Evolutionary conservation across 176 grass and related monocot genomes (phyloP), one percentile per base, ranked within the genome.

Genomic region (Oryza brachyantha): DNA sequence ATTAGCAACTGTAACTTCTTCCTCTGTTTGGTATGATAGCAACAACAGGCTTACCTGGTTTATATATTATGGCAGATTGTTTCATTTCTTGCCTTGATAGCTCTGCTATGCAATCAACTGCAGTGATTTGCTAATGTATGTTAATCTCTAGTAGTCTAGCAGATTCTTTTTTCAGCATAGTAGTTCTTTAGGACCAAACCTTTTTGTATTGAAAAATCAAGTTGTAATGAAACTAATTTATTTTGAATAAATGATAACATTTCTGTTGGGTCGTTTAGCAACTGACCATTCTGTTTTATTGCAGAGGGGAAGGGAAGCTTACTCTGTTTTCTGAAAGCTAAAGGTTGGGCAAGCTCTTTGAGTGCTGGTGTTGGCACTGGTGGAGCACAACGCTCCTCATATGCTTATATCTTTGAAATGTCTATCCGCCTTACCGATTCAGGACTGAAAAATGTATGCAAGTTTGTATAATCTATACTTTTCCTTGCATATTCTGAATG

Each of bases 301-400:
- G 80, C 89, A 98, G 92, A 98, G 92, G 92, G 90, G n/a, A 98
- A 86, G 64, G 96, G 96, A 81, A 98, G 96, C 79, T 87, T 98
- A 80, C 85, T 98, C 76, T 94, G 87, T 93, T 93, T 83, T 71
- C 77, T 98, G 42, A 98, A 98, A 82, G 80, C 85, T 86, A 94
- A 91, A 84, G 92, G 92, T 70, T 98, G 77, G 92, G 90, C 77
- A 9, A 89, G 72, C 84, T 87, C 80, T 81, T 84, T 98, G 70
- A 94, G 92, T 75, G 90, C 96, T 86, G 91, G 87, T 63, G 87
- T 98, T 78, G 87, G 87, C 72, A 84, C 79, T 64, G 90, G 85
- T 77, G 96, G 96, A 83, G 77, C 84, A 63, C 87, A 83, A 21
- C 72, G 89, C 22, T 98, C 96, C 25, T 94, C 87, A 5, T 68